These are phyloP conservation scores for Aurantiochytrium sp. DNA, from an alignment of 108 stramenopile genomes.

Conservation along the genomic window DNA sequence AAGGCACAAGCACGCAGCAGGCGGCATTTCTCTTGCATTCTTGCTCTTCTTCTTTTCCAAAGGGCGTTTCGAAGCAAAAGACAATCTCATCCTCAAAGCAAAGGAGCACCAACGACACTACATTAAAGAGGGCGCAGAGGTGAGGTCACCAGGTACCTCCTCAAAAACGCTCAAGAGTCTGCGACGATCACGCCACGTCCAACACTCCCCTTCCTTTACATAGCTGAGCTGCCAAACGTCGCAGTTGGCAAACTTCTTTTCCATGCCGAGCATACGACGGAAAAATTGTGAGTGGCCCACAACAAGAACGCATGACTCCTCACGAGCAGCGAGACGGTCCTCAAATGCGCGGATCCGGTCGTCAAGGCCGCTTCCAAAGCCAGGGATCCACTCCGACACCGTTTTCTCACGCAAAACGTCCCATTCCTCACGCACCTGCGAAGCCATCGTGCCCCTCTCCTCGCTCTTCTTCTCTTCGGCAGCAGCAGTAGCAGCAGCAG, in stretches of 20 bases:
- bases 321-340: slow-evolving; percentile 42
- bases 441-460: not conserved
- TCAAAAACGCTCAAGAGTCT: not conserved
- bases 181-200: not conserved
- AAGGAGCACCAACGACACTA: too few relatives aligned
- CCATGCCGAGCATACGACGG: slow-evolving; percentile 55
- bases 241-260: slow-evolving; percentile 63
- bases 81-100: too few relatives aligned
- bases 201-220: not conserved
- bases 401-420: slow-evolving; percentile 46
- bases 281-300: slow-evolving; percentile 67
- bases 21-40: too few relatives aligned
- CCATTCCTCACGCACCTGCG: slow-evolving; percentile 36
- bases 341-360: slow-evolving; percentile 46
- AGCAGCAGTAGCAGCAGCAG: not conserved
- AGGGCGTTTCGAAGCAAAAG: too few relatives aligned
- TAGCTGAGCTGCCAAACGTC: slow-evolving; percentile 63
- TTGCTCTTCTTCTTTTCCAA: too few relatives aligned
- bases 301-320: slow-evolving; percentile 44
- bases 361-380: slow-evolving; percentile 31
- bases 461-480: too few relatives aligned
- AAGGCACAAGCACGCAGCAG: too few relatives aligned
- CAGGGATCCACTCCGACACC: slow-evolving; percentile 56
- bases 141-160: not conserved
- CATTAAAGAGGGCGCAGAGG: not conserved